These are phyloP conservation scores for Lentithecium fluviatile DNA, from an alignment of 495 filamentous ascomycete genomes.

Conservation along the genomic window DNA sequence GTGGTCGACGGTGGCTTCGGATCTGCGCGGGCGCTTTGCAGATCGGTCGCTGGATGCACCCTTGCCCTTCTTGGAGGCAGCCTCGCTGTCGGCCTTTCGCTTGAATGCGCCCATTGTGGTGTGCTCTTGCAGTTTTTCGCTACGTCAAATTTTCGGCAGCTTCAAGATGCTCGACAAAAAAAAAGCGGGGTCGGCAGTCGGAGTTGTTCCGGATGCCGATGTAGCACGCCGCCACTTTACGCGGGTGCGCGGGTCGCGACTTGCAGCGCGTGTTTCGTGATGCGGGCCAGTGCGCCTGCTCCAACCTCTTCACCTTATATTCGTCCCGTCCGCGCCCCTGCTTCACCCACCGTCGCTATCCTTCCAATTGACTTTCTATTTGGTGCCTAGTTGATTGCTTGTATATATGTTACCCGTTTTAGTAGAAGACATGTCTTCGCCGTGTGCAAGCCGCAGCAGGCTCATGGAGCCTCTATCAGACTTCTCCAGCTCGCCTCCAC, in stretches of 20 bases:
- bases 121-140: not conserved
- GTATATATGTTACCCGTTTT: not conserved
- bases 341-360: not conserved
- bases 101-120: constrained; percentile 27
- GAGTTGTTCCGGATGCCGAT: constrained; percentile 27
- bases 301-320: constrained; percentile 18
- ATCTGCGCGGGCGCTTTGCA: constrained; percentile 34
- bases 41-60: constrained; percentile 14
- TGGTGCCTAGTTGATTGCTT: not conserved
- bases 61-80: constrained; percentile 12
- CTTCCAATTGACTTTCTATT: not conserved
- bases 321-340: constrained; percentile 1
- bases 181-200: constrained; percentile 28
- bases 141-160: constrained; percentile 7
- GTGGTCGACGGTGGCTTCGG: constrained; percentile 14
- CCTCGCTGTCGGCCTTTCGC: constrained; percentile 25
- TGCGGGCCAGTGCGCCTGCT: constrained; percentile 13
- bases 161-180: constrained; percentile 20
- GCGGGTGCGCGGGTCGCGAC: constrained; percentile 4
- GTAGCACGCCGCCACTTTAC: not conserved
- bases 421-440: constrained; percentile 11
- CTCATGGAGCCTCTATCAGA: constrained; percentile 27
- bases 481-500: constrained; percentile 32
- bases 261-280: constrained; percentile 3
- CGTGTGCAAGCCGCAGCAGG: not conserved